These are phyloP conservation scores for Cardiospermum halicacabum DNA, from an alignment of 345 rosid species.

Conservation along the genomic window DNA sequence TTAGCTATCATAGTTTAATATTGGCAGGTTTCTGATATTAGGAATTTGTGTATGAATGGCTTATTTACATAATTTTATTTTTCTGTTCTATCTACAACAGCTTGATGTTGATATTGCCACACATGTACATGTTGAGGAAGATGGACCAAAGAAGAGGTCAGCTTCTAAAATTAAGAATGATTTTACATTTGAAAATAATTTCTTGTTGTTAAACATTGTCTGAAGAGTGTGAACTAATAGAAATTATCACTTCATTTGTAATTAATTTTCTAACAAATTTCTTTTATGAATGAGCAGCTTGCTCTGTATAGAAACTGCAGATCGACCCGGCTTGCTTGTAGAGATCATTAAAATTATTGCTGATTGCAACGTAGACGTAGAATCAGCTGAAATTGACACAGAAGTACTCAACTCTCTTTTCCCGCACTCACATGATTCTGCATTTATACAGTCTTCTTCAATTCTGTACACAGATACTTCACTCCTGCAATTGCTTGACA, in stretches of 20 bases:
- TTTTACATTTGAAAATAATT: constrained; percentile 5
- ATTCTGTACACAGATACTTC: neutral
- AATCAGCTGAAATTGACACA: constrained; percentile 94
- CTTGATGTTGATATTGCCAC: constrained; percentile 90
- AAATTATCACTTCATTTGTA: too few relatives aligned
- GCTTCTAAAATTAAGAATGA: constrained; percentile 7
- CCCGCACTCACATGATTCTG: neutral
- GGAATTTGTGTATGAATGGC: constrained; percentile 1
- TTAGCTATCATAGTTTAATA: neutral
- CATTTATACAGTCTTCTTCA: constrained; percentile 5
- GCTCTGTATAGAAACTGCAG: constrained; percentile 86
- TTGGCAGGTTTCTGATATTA: neutral
- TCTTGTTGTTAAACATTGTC: neutral
- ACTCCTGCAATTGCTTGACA: constrained; percentile 4
- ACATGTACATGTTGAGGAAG: constrained; percentile 63
- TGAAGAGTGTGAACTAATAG: too few relatives aligned
- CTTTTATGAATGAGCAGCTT: constrained; percentile 44
- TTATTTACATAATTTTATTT: neutral
- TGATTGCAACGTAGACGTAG: constrained; percentile 76
- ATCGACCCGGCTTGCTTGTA: constrained; percentile 90
- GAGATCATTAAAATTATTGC: constrained; percentile 80
- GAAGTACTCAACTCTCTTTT: constrained; percentile 40
- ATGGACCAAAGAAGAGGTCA: constrained; percentile 89
- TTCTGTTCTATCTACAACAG: constrained; percentile 37
- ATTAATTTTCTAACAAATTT: constrained; percentile 3